Base-by-base conservation (phyloP, 164 flowering plant genomes). In the Magnolia kwangsiensis region DNA sequence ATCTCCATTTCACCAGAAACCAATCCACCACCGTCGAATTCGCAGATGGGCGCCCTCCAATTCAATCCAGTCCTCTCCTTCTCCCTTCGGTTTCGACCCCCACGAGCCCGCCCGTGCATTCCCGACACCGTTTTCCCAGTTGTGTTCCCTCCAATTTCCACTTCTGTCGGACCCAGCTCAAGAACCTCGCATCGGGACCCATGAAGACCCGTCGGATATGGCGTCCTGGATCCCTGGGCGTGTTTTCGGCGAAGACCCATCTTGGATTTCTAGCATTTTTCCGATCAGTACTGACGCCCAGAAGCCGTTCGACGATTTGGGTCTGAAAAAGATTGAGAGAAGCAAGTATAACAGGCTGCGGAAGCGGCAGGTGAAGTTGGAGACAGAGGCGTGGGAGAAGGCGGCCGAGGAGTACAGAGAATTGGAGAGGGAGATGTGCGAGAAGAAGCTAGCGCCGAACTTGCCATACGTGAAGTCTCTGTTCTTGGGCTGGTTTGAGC, bases 401-500 rank as follows among this genome's bases (percentile, higher is more conserved):
- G 91, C 85, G 86, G 92, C 87, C 70, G 86, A 84, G 80, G 98
- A 95, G 82, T 95, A 93, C 72, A 86, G 81, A 76, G 91, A 90
- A 45, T 65, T 95, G 79, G 88, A 86, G 84, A 87, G 82, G 73
- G 97, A 89, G 72, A 95, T 95, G 98, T 81, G 92, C 67, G 90
- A 91, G 86, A 89, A 84, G 82, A 84, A 87, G 31, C 76, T 95
- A 80, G 99, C 97, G 0, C 98, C 98, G 0, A 89, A 89, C 83
- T 82, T 96, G 85, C 99, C 98, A 7, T 83, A 89, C 61, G 89
- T 91, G 49, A 92, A 93, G 81, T 76, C 82, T 0, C 74, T 95
- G 80, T 86, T 93, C 64, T 65, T 92, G 78, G 97, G 95, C 51
- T 95, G 99, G 99, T 92, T 95, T 79, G 92, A 90, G 87, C 97